A percentile compares a stretch with the other conserved stretches of the same genome.
phyloP scores from a whole-genome alignment of 345 rosid genomes.

The Hypericum perforatum region DNA sequence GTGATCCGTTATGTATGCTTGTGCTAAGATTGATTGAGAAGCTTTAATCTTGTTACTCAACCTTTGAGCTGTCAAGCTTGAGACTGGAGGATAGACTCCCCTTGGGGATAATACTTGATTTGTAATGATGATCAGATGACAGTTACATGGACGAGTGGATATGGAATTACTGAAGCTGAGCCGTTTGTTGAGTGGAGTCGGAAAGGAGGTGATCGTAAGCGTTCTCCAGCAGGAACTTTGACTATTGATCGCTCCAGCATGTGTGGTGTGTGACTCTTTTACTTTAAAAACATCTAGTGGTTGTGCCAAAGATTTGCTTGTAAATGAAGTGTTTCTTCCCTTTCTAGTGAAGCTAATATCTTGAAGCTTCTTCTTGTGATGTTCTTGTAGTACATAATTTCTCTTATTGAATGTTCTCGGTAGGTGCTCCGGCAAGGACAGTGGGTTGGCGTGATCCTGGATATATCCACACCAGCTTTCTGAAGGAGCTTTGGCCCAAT shows the following conservation, averaged over 20 bases:
- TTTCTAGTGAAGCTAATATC: too few relatives aligned
- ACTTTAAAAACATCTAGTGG: too few relatives aligned
- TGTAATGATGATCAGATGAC: background rate
- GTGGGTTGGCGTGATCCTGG: conserved; percentile 24
- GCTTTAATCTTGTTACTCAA: too few relatives aligned
- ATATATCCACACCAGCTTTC: conserved; percentile 14
- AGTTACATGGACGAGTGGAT: background rate
- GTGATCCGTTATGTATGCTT: too few relatives aligned
- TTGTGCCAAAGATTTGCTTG: too few relatives aligned
- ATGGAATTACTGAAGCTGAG: background rate
- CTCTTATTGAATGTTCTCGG: background rate
- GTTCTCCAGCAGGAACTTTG: background rate
- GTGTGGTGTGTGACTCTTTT: background rate
- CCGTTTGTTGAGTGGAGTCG: conserved; percentile 2
- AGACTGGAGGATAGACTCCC: too few relatives aligned
- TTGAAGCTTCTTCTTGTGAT: too few relatives aligned
- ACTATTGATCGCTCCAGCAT: background rate
- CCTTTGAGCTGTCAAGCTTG: too few relatives aligned
- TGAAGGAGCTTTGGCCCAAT: conserved; percentile 18
- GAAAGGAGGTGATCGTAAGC: background rate
- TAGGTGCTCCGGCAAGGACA: conserved; percentile 27
- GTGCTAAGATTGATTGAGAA: too few relatives aligned
- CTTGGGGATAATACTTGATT: background rate
- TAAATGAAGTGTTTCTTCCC: too few relatives aligned
- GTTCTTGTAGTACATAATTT: background rate